Percentiles rank a stretch among this genome's conserved stretches.
phyloP scores from a whole-genome alignment of 2,329 filamentous ascomycete genomes.

The Acephala macrosclerotiorum region DNA sequence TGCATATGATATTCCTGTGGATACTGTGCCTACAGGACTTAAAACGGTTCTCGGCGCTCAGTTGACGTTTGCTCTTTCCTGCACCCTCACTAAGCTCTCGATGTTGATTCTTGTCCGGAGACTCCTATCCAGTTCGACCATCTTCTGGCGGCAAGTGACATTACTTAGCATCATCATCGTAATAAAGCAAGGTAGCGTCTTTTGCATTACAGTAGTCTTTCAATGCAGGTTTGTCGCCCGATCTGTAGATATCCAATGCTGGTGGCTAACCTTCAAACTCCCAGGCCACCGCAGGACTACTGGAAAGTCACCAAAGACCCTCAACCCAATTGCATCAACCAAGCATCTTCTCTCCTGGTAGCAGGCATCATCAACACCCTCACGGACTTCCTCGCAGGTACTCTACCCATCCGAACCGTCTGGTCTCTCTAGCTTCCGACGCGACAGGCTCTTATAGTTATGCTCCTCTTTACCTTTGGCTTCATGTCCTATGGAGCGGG shows the following conservation, averaged over 20 bases:
- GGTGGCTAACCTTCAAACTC: background rate
- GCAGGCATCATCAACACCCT: constrained; percentile 66
- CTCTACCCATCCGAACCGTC: constrained; percentile 58
- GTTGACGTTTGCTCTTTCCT: constrained; percentile 47
- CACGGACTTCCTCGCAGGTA: constrained; percentile 63
- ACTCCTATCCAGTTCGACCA: constrained; percentile 32
- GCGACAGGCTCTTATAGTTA: constrained; percentile 55
- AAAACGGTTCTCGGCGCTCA: constrained; percentile 50
- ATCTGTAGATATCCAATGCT: background rate
- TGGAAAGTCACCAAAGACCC: constrained; percentile 46
- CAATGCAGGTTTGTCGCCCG: constrained; percentile 36
- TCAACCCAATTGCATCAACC: constrained; percentile 52
- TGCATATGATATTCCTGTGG: constrained; percentile 47
- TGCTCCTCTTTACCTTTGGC: constrained; percentile 57
- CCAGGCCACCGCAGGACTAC: constrained; percentile 47
- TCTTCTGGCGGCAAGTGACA: constrained; percentile 37
- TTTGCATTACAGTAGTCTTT: constrained; percentile 37
- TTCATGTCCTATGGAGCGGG: constrained; percentile 53
- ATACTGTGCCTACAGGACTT: constrained; percentile 44
- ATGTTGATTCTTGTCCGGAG: constrained; percentile 45
- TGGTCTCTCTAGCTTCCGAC: constrained; percentile 53
- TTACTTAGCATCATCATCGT: constrained; percentile 32
- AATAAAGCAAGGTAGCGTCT: constrained; percentile 34
- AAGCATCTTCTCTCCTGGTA: constrained; percentile 58
- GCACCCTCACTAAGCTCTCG: constrained; percentile 48